These are phyloP conservation scores for Marasmius sp. DNA, from an alignment of 1,284 basidiomycete species.

Conservation along the genomic window DNA sequence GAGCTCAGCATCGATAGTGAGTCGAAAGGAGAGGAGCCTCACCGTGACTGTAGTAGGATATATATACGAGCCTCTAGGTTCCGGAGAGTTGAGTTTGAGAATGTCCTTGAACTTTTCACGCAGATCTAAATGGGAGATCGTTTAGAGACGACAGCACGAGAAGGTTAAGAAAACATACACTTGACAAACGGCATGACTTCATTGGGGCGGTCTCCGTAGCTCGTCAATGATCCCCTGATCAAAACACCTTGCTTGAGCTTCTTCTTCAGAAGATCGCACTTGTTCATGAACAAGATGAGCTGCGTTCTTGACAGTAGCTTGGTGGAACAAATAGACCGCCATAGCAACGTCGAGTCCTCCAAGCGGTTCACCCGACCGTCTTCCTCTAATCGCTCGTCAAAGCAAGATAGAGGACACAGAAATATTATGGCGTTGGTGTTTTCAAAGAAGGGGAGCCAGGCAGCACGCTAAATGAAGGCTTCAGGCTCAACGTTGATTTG, in stretches of 20 bases:
- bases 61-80: constrained; percentile 39
- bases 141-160: not conserved
- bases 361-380: constrained; percentile 58
- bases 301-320: constrained; percentile 53
- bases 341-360: constrained; percentile 58
- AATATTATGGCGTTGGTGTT: constrained; percentile 52
- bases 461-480: constrained; percentile 41
- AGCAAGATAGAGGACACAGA: constrained; percentile 52
- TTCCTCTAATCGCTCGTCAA: constrained; percentile 63
- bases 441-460: constrained; percentile 67
- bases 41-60: constrained; percentile 51
- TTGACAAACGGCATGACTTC: constrained; percentile 47
- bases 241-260: constrained; percentile 57
- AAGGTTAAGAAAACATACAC: constrained; percentile 33
- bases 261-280: constrained; percentile 57
- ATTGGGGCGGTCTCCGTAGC: constrained; percentile 58
- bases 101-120: constrained; percentile 50
- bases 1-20: not conserved
- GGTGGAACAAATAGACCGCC: constrained; percentile 58
- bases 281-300: constrained; percentile 60
- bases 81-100: constrained; percentile 39
- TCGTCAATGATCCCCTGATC: constrained; percentile 52
- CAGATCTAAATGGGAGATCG: constrained; percentile 33
- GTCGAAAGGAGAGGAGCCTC: constrained; percentile 10
- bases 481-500: not conserved